Base-by-base conservation (phyloP, 805 yeast species). In the Starmerella tilneyi region DNA sequence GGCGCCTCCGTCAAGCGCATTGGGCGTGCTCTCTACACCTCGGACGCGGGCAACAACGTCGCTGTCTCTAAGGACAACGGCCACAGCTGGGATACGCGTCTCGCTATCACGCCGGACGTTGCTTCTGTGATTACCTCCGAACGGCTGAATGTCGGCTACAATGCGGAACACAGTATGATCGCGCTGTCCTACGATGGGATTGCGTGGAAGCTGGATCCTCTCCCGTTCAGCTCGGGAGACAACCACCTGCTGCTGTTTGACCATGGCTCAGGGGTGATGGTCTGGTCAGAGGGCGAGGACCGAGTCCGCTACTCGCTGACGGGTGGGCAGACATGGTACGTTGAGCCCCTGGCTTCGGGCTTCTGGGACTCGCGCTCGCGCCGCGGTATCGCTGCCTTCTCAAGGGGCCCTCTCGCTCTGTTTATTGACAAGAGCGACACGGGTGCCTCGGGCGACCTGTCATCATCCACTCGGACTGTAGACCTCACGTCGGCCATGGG, bases 21-120 rank as follows among this genome's bases (percentile, higher is more conserved):
- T 9, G 41, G 41, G 21, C 32, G 41, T 9, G 33, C 33, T 6
- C 15, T 38, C 15, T 27, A 27, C 17, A 11, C 33, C 2, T 13
- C 4, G 24, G 32, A 26, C 12, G 8, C 16, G n/a, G 19, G 19
- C 15, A 13, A 6, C n/a, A 19, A n/a, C n/a, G 33, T 38, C 5
- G 17, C 17, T 17, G 9, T 38, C 8, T 42, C 45, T 5, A 16
- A 20, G 27, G 35, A 42, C 34, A 26, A 42, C 34, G 45, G 45
- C 34, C 39, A 23, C 12, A 15, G 20, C 5, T 42, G 45, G 45
- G 9, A 7, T n/a, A 4, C 20, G 5, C 28, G 13, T 15, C 33
- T 19, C 12, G 13, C 9, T 16, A 6, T 15, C 5, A 13, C n/a
- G 9, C 31, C 19, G 12, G 40, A 42, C 17, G 19, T 42, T 13